These are phyloP conservation scores for Sabuloglossum arenarium DNA, from an alignment of 495 filamentous ascomycete genomes.

Conservation along the genomic window DNA sequence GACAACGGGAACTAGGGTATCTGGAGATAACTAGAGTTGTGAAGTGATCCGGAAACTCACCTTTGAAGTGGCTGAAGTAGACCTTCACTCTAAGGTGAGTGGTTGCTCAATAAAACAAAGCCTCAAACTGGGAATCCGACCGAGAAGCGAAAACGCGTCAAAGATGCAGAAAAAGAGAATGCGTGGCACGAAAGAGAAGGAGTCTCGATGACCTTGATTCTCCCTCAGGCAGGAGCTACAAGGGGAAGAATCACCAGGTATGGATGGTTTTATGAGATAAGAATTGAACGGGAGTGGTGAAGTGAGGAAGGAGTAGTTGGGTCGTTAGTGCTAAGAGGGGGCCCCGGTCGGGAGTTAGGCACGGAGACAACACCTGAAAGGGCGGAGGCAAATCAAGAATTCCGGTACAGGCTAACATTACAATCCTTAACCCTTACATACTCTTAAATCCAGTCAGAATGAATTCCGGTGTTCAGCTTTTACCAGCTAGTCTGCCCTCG, in stretches of 20 bases:
- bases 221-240: constrained; percentile 1
- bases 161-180: neutral
- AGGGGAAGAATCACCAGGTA: constrained; percentile 2
- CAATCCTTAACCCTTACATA: neutral
- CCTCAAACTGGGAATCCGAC: neutral
- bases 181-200: constrained; percentile 1
- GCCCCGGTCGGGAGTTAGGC: neutral
- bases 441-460: neutral
- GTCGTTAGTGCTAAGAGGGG: neutral
- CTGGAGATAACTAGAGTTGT: neutral
- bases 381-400: neutral
- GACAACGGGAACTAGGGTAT: neutral
- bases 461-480: neutral
- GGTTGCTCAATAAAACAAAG: neutral
- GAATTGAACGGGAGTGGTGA: neutral
- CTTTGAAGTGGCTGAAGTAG: too few species aligned
- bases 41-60: neutral
- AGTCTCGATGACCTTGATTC: neutral
- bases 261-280: neutral
- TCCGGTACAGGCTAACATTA: neutral
- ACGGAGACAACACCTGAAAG: neutral
- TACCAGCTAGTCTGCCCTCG: neutral
- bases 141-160: constrained; percentile 1
- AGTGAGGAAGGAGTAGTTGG: neutral
- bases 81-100: neutral